Evolutionary conservation across 352 stramenopile genomes (phyloP), one percentile per base, ranked within the genome.

Genomic region (Phytopythium chamaehyphon): DNA sequence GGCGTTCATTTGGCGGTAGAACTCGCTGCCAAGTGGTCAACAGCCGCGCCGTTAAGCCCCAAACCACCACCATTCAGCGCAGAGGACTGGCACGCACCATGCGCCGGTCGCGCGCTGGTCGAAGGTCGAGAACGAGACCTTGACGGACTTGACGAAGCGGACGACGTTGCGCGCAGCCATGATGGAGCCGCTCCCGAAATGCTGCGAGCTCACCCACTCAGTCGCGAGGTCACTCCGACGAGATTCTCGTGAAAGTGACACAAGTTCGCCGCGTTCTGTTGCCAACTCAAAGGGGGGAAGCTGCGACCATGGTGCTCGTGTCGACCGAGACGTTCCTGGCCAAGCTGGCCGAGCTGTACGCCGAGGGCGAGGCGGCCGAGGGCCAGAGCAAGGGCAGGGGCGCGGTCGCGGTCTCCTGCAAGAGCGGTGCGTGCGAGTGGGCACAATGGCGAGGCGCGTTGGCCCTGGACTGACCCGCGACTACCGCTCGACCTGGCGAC

Each of bases 111-210:
- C 79, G 53, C 69, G 68, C 22, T 54, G 66, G 62, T 94, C 83
- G 58, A 90, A 89, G 61, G 69, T 89, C 26, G 83, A 89, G 70
- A 94, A 94, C 40, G 76, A 91, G 54, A 94, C 55, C 50, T 94
- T 82, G 43, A 80, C 81, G 40, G 78, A 87, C 69, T 92, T 92
- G 55, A 94, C 64, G 67, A 94, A 94, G 50, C 83, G 83, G 60
- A 92, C 71, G 53, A 89, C 66, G 69, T 94, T 90, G 54, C 73
- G 78, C 54, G 83, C 79, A 47, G 83, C 79, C 83, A 94, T 94
- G 33, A 40, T 72, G 36, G 36, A 15, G 22, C 31, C 14, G 28
- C 28, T 5, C 5, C 28, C 5, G 28, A 33, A 33, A 33, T 33
- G 28, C 28, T 9, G 28, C 28, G 28, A 33, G 28, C 28, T 33